Base-by-base conservation (phyloP, 2,329 filamentous ascomycete species). In the Ophiocordyceps camponoti-rufipedis region DNA sequence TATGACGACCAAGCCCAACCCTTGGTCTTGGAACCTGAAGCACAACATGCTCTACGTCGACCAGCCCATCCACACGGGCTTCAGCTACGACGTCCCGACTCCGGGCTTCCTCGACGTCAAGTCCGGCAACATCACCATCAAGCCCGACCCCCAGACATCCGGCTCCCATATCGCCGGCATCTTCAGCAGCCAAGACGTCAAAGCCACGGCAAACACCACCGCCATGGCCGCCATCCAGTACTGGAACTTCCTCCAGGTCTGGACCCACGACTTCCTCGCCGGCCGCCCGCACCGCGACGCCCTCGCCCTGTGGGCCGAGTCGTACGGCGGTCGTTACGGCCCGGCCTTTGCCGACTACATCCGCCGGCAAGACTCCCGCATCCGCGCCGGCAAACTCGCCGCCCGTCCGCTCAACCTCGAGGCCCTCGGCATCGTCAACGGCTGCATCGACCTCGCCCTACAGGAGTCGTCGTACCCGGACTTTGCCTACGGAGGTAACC, bases 401-500 rank as follows among this genome's bases (percentile, higher is more conserved):
- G 44, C 35, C 11, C 14, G 28, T 13, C 12, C n/a, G n/a, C 38
- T 45, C n/a, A 41, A 72, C 4, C 64, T 86, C 8, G 66, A 68
- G 16, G 75, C 79, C 0, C 61, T 86, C 0, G 80, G 80, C 32
- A 80, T 86, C 48, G 66, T 84, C 48, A 84, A 85, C 58, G 82
- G 80, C 12, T 72, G 78, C 48, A 63, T 85, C 19, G 82, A 86
- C 55, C 66, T 72, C 46, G 55, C 76, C 5, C 65, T 78, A 1
- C 78, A 85, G 57, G 66, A 66, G 14, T 68, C 72, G 13, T 72
- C 63, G 49, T 77, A 72, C 51, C 68, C 75, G 2, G 54, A 60
- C 12, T 78, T 78, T 56, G 71, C 72, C 1, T 68, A 70, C 48
- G 75, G 77, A 56, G 82, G 82, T 3, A 38, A 58, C 48, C 60